Conservation (phyloP, 2,329 filamentous ascomycete genomes). For the Cytospora leucostoma region DNA sequence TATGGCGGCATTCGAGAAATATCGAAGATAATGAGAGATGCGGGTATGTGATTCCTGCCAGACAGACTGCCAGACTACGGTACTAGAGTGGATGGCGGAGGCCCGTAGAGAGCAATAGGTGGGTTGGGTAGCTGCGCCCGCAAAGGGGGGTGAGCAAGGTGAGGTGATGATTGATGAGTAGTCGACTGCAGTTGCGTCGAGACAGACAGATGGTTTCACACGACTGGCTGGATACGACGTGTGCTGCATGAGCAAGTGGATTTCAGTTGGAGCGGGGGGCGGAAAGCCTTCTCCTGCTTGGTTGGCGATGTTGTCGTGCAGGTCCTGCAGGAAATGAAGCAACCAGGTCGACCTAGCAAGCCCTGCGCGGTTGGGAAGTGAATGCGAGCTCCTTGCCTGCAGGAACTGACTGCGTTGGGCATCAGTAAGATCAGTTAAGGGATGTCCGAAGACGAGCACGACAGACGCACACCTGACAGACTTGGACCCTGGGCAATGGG, state of each 20-base stretch:
- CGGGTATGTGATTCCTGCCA: constrained; percentile 8
- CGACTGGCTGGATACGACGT: constrained; percentile 25
- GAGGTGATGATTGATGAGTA: constrained; percentile 11
- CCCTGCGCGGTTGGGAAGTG: constrained; percentile 15
- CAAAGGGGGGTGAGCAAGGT: background rate
- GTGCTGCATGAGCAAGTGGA: constrained; percentile 17
- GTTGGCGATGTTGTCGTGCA: constrained; percentile 20
- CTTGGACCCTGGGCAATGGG: background rate
- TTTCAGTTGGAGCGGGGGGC: constrained; percentile 13
- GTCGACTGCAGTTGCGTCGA: constrained; percentile 20
- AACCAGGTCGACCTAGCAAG: constrained; percentile 18
- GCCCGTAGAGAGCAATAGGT: constrained; percentile 6
- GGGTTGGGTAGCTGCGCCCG: background rate
- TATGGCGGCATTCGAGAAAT: constrained; percentile 28
- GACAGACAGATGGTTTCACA: constrained; percentile 28
- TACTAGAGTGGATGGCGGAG: background rate
- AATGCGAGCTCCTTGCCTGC: constrained; percentile 8
- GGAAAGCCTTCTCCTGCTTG: constrained; percentile 8
- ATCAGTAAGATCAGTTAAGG: constrained; percentile 1
- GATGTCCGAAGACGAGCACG: background rate
- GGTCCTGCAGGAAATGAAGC: constrained; percentile 12
- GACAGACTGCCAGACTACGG: background rate
- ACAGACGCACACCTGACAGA: background rate
- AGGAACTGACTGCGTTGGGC: constrained; percentile 15
- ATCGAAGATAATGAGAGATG: constrained; percentile 6